Evolutionary conservation across 805 yeast species (phyloP).

Genomic region (Wickerhamiella parazyma): DNA sequence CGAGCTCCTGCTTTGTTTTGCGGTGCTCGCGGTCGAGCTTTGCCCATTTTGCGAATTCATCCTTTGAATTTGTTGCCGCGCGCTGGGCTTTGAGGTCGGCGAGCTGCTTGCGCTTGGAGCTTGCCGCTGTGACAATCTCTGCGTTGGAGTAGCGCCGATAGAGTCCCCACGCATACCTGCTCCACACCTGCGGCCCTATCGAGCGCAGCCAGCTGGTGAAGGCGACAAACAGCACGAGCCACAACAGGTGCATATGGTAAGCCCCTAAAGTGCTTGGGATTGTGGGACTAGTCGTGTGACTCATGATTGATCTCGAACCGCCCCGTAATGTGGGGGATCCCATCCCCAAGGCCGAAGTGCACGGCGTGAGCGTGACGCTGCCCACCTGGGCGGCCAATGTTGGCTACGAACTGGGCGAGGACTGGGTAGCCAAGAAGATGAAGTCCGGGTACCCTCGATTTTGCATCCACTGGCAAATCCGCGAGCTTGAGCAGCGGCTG

Average conservation of each 20-base stretch:
- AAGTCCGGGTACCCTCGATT: conserved; percentile 76
- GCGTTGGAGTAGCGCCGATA: not conserved
- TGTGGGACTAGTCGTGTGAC: not conserved
- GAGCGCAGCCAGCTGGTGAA: conserved; percentile 1
- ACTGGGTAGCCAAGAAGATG: conserved; percentile 65
- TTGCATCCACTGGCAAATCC: conserved; percentile 27
- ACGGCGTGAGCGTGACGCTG: conserved; percentile 86
- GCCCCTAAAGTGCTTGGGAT: too few species aligned
- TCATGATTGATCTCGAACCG: conserved; percentile 16
- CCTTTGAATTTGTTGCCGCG: conserved; percentile 65
- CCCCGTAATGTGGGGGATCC: conserved; percentile 56
- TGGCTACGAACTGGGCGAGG: conserved; percentile 84
- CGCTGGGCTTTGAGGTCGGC: conserved; percentile 38
- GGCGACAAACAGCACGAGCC: conserved; percentile 7
- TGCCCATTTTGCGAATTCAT: conserved; percentile 93
- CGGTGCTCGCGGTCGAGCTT: conserved; percentile 66
- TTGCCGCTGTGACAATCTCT: conserved; percentile 23
- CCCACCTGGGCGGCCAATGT: conserved; percentile 94
- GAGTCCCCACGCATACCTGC: not conserved
- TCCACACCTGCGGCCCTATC: not conserved
- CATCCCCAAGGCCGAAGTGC: conserved; percentile 79
- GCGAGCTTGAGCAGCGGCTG: conserved; percentile 21
- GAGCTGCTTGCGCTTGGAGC: conserved; percentile 32
- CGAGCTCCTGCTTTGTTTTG: conserved; percentile 40
- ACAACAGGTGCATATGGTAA: conserved; percentile 1